These are phyloP conservation scores for Penicillium glabrum DNA, from an alignment of 2,329 filamentous ascomycete species.

Conservation along the genomic window DNA sequence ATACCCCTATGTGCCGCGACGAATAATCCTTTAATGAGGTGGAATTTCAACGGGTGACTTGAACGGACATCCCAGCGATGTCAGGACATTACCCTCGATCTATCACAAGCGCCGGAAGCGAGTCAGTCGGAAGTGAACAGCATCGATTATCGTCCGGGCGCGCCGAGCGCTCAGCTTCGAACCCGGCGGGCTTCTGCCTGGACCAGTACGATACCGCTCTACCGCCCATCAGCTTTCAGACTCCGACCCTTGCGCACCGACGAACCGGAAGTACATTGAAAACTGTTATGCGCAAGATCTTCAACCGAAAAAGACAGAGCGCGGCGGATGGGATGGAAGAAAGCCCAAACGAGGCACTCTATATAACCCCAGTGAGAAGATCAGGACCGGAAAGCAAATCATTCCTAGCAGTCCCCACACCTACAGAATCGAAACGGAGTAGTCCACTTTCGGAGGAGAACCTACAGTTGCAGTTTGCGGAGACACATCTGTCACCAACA, in stretches of 20 bases:
- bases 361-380: conserved; percentile 10
- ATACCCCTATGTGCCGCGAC: conserved; percentile 19
- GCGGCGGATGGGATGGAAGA: conserved; percentile 32
- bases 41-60: background rate
- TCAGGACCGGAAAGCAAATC: conserved; percentile 20
- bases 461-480: conserved; percentile 17
- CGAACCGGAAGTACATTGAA: conserved; percentile 44
- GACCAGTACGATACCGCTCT: conserved; percentile 32
- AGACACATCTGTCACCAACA: conserved; percentile 19
- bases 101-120: conserved; percentile 21
- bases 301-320: conserved; percentile 40
- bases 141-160: conserved; percentile 12
- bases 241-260: conserved; percentile 30
- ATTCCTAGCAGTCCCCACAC: conserved; percentile 24
- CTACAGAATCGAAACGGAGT: conserved; percentile 24
- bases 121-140: conserved; percentile 12
- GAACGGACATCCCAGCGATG: conserved; percentile 9
- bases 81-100: conserved; percentile 13
- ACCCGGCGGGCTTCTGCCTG: conserved; percentile 8
- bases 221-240: conserved; percentile 29
- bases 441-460: conserved; percentile 23
- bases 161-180: conserved; percentile 18
- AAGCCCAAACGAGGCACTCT: conserved; percentile 18
- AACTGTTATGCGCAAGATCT: conserved; percentile 47
- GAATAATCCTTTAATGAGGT: conserved; percentile 20